phyloP scores from a whole-genome alignment of 805 yeast genomes.

The Myxozyma lipomycoides region DNA sequence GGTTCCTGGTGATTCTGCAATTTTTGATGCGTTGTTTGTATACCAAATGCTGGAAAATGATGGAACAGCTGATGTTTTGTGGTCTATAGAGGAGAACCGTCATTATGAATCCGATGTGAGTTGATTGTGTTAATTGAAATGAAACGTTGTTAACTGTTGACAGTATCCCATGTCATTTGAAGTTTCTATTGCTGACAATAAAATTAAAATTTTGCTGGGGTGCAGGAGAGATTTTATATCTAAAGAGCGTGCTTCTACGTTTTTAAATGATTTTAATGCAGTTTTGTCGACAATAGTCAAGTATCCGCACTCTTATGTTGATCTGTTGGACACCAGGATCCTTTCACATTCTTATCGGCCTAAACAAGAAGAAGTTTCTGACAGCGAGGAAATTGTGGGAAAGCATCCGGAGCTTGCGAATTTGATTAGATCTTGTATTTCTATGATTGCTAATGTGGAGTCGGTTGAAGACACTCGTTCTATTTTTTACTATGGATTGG shows the following conservation, averaged over 20 bases:
- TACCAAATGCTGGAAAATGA: slow-evolving; percentile 4
- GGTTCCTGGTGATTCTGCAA: background rate
- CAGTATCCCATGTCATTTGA: slow-evolving; percentile 25
- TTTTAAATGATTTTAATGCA: background rate
- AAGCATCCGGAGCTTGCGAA: background rate
- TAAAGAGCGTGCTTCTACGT: background rate
- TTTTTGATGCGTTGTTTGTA: slow-evolving; percentile 25
- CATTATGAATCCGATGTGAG: slow-evolving; percentile 11
- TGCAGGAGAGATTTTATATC: background rate
- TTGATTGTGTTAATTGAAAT: background rate
- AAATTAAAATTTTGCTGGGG: slow-evolving; percentile 5
- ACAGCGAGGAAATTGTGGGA: background rate
- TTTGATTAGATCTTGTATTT: slow-evolving; percentile 2
- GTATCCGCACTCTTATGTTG: no score
- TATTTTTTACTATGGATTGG: slow-evolving; percentile 28
- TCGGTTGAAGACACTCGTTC: slow-evolving; percentile 3
- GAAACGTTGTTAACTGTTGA: background rate
- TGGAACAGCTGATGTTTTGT: slow-evolving; percentile 5
- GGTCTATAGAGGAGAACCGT: slow-evolving; percentile 5
- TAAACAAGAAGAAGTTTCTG: background rate
- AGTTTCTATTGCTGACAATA: slow-evolving; percentile 3
- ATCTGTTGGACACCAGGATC: no score
- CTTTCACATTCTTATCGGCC: no score
- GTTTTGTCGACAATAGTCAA: background rate
- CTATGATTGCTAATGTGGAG: slow-evolving; percentile 6